Conservation (phyloP, 2,329 filamentous ascomycete genomes). For the Davidsoniella australis region DNA sequence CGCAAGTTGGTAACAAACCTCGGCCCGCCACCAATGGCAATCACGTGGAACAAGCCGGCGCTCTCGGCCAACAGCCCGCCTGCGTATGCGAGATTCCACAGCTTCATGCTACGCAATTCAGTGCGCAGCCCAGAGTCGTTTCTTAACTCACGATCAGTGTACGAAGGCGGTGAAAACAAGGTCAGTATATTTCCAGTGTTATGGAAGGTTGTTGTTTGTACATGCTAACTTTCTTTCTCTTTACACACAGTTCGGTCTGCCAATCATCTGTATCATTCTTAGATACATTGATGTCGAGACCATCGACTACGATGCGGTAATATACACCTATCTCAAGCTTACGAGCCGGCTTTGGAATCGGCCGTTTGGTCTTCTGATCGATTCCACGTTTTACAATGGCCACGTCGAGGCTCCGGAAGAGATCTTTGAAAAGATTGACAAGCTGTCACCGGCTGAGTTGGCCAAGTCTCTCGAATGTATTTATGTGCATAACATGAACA, state of each 20-base stretch:
- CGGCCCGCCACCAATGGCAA: slow-evolving; percentile 48
- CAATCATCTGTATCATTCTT: slow-evolving; percentile 52
- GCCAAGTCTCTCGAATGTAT: slow-evolving; percentile 40
- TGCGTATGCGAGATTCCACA: slow-evolving; percentile 50
- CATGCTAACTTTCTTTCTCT: slow-evolving; percentile 14
- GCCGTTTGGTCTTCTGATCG: slow-evolving; percentile 49
- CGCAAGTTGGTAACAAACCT: slow-evolving; percentile 47
- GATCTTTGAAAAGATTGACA: slow-evolving; percentile 44
- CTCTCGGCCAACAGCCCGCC: slow-evolving; percentile 47
- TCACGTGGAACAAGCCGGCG: slow-evolving; percentile 51
- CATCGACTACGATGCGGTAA: slow-evolving; percentile 46
- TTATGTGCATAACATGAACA: slow-evolving; percentile 61
- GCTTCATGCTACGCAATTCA: slow-evolving; percentile 56
- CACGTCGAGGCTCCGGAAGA: slow-evolving; percentile 49
- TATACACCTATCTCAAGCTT: slow-evolving; percentile 54
- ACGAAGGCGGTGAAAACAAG: slow-evolving; percentile 55
- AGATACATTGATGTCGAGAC: slow-evolving; percentile 49
- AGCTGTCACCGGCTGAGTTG: slow-evolving; percentile 44
- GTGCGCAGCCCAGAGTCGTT: slow-evolving; percentile 48
- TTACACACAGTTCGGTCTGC: slow-evolving; percentile 37
- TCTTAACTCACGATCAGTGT: slow-evolving; percentile 46
- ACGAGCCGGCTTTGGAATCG: slow-evolving; percentile 54
- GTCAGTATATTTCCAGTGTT: slow-evolving; percentile 18
- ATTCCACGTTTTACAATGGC: slow-evolving; percentile 55
- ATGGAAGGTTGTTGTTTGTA: neutral